Conservation (phyloP, 345 rosid species). For the Aquilaria yunnanensis region DNA sequence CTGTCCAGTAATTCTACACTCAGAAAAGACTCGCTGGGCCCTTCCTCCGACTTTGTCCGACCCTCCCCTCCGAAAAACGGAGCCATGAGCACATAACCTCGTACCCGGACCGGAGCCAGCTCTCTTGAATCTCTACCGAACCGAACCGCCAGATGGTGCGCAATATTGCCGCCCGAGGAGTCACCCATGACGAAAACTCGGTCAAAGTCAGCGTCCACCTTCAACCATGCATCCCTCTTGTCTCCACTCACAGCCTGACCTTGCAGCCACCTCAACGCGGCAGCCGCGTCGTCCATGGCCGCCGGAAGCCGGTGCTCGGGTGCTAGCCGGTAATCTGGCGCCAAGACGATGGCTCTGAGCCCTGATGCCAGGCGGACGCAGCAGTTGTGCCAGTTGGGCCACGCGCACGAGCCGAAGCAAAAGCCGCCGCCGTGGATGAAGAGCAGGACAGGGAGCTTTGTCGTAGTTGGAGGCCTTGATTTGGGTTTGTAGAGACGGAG, state of each 20-base stretch:
- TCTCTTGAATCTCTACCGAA: constrained; percentile 32
- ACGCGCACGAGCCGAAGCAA: constrained; percentile 64
- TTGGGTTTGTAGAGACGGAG: constrained; percentile 67
- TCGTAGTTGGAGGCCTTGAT: background rate
- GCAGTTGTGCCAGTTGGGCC: constrained; percentile 73
- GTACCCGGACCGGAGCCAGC: constrained; percentile 51
- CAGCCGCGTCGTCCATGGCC: constrained; percentile 52
- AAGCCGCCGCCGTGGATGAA: constrained; percentile 88
- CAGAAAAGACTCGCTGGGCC: constrained; percentile 52
- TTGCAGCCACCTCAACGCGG: constrained; percentile 42
- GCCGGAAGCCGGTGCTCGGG: constrained; percentile 85
- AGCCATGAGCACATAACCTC: constrained; percentile 70
- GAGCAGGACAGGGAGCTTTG: constrained; percentile 30
- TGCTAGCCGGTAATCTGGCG: constrained; percentile 77
- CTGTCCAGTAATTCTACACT: constrained; percentile 69
- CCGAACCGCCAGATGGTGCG: constrained; percentile 69
- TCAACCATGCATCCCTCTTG: constrained; percentile 31
- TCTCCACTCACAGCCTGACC: constrained; percentile 32
- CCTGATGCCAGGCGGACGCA: constrained; percentile 55
- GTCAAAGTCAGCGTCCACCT: constrained; percentile 41
- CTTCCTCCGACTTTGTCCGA: constrained; percentile 72
- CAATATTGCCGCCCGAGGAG: constrained; percentile 89
- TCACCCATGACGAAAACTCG: constrained; percentile 65
- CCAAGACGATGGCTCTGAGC: constrained; percentile 49
- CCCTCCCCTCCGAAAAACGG: constrained; percentile 86